A percentile compares a stretch with the other conserved stretches of the same genome.
These are phyloP conservation scores for Diutina catenulata DNA, from an alignment of 1,139 yeast species.

Conservation along the genomic window DNA sequence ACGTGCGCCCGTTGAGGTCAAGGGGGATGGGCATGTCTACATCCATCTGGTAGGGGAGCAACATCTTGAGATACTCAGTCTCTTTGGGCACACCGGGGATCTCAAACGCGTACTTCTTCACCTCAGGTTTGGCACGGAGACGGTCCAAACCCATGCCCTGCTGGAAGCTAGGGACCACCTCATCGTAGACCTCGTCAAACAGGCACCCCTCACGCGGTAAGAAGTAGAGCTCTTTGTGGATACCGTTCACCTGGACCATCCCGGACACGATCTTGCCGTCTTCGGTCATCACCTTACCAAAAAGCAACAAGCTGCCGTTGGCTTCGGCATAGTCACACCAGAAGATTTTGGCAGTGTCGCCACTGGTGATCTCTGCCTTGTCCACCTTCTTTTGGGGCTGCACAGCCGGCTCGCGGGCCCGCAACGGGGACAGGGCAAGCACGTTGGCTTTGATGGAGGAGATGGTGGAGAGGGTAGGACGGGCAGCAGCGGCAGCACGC, in stretches of 20 bases:
- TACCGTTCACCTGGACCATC: slow-evolving; percentile 63
- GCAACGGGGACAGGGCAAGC: slow-evolving; percentile 17
- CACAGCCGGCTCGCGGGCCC: slow-evolving; percentile 13
- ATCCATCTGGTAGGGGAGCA: slow-evolving; percentile 60
- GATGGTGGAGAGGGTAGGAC: slow-evolving; percentile 11
- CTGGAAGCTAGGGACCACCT: slow-evolving; percentile 54
- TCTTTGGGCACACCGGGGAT: slow-evolving; percentile 63
- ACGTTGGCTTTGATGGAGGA: slow-evolving; percentile 15
- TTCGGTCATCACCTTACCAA: slow-evolving; percentile 63
- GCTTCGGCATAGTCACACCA: slow-evolving; percentile 89
- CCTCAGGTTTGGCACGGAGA: slow-evolving; percentile 60
- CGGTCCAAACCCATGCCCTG: slow-evolving; percentile 49
- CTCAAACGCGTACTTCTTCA: slow-evolving; percentile 83
- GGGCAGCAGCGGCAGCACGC: slow-evolving; percentile 22
- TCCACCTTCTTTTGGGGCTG: slow-evolving; percentile 36
- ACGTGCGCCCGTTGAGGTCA: slow-evolving; percentile 64
- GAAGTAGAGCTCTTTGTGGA: slow-evolving; percentile 64
- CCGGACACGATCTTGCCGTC: slow-evolving; percentile 59
- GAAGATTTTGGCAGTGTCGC: slow-evolving; percentile 53
- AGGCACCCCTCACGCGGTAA: slow-evolving; percentile 52
- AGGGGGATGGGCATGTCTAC: slow-evolving; percentile 46
- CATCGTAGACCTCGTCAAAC: slow-evolving; percentile 65
- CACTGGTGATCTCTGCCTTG: slow-evolving; percentile 19
- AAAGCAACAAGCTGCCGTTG: slow-evolving; percentile 57
- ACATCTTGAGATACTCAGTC: slow-evolving; percentile 68